Base-by-base conservation (phyloP, 1,284 basidiomycete species). In the Wolfiporia cocos region DNA sequence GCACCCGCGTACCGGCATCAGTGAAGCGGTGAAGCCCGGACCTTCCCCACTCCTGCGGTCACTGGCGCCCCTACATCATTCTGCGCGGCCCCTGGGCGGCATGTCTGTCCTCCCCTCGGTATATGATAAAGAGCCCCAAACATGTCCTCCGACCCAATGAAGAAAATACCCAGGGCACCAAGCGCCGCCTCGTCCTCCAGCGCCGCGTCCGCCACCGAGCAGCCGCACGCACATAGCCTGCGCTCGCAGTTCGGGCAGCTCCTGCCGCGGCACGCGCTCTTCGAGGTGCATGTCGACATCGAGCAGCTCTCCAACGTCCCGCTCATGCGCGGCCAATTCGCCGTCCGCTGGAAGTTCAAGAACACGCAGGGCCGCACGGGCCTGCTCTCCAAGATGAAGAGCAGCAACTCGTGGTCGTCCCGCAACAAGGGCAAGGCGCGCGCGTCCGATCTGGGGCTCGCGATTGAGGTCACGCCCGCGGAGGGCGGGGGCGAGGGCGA, bases 301-400 rank as follows among this genome's bases (percentile, higher is more conserved):
- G 85, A 89, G 59, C 78, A 89, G 52, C 72, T 91, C 22, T 70
- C 75, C 32, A 85, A 80, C 54, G 80, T 92, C 0, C 87, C 88
- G 0, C 74, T 89, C 47, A 77, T 90, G 37, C 65, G 67, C 30
- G 88, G 88, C 48, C 73, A 86, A 53, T 91, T 91, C 55, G 77
- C 71, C 12, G 74, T 84, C 29, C 71, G 74, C 37, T 91, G 87
- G 87, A 82, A 78, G 58, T 75, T 90, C 64, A 84, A 81, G 64
- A 71, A 78, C 49, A 76, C 78, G 12, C 70, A 75, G 29, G 61
- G 65, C 12, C 61, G 69, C 2, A 62, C 68, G 9, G 58, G 59
- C 24, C 51, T 67, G 34, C 56, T 69, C 14, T 49, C 64, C 36
- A 66, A 64, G 57, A 68, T 59, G 58, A 58, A 54, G 53, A 54